These are phyloP conservation scores for Leccinum imitatum DNA, from an alignment of 768 basidiomycete genomes.

Conservation along the genomic window DNA sequence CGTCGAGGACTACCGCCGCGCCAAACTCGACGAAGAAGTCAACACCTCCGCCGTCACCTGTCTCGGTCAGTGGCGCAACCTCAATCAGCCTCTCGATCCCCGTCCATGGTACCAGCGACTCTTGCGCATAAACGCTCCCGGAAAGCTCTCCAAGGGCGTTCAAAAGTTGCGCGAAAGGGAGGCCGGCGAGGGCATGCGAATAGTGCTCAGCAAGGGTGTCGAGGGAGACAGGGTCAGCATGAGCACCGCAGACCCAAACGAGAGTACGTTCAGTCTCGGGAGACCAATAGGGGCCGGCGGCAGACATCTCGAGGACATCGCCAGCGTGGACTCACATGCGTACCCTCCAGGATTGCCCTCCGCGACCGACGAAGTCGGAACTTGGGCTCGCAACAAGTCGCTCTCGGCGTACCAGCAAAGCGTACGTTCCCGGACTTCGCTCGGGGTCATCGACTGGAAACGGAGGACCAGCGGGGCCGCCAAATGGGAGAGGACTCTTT, in stretches of 20 bases:
- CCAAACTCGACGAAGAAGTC: conserved; percentile 84
- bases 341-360: conserved; percentile 52
- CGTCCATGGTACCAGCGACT: conserved; percentile 70
- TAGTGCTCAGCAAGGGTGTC: conserved; percentile 52
- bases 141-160: conserved; percentile 81
- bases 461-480: conserved; percentile 68
- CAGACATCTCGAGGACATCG: conserved; percentile 63
- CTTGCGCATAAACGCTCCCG: conserved; percentile 69
- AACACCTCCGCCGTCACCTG: conserved; percentile 94
- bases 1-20: conserved; percentile 93
- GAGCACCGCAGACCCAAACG: conserved; percentile 44
- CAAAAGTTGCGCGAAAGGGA: conserved; percentile 81
- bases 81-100: conserved; percentile 80
- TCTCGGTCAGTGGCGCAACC: conserved; percentile 85
- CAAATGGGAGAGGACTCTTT: conserved; percentile 91
- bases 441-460: conserved; percentile 82
- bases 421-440: conserved; percentile 50
- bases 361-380: conserved; percentile 27
- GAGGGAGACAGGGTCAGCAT: conserved; percentile 39
- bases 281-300: conserved; percentile 43
- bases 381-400: conserved; percentile 40
- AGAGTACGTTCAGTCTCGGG: conserved; percentile 42
- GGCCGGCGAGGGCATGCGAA: conserved; percentile 61
- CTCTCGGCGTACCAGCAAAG: conserved; percentile 55
- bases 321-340: conserved; percentile 62